A percentile compares a stretch with the other conserved stretches of the same genome.
Conservation (phyloP, 2,329 filamentous ascomycete species). For the Kalmusia sp. region DNA sequence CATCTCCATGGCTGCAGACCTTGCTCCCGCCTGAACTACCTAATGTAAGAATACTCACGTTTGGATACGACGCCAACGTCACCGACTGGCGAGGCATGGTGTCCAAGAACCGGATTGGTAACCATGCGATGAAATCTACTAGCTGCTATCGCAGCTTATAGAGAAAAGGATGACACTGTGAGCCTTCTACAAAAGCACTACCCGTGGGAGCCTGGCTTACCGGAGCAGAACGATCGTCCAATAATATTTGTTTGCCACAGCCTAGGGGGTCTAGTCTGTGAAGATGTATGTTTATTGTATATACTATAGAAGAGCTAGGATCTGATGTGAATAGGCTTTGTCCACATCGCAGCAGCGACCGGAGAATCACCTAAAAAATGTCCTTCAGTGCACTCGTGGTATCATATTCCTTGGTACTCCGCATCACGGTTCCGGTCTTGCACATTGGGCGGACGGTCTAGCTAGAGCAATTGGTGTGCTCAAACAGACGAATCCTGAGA, state of each 20-base stretch:
- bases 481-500: slow-evolving; percentile 34
- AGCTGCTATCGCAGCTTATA: slow-evolving; percentile 20
- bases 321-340: slow-evolving; percentile 8
- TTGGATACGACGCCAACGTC: slow-evolving; percentile 26
- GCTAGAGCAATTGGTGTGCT: slow-evolving; percentile 35
- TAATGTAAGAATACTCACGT: slow-evolving; percentile 18
- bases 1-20: slow-evolving; percentile 12
- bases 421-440: slow-evolving; percentile 40
- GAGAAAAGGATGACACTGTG: slow-evolving; percentile 12
- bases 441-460: slow-evolving; percentile 37
- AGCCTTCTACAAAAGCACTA: too few species aligned
- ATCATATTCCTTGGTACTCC: slow-evolving; percentile 49
- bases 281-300: slow-evolving; percentile 26
- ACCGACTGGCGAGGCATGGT: slow-evolving; percentile 29
- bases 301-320: background rate
- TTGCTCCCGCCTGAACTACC: slow-evolving; percentile 10
- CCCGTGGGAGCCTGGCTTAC: too few species aligned
- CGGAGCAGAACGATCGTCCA: slow-evolving; percentile 28
- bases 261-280: slow-evolving; percentile 36
- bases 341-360: slow-evolving; percentile 12
- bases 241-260: slow-evolving; percentile 42
- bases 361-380: slow-evolving; percentile 28
- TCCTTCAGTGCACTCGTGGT: slow-evolving; percentile 33
- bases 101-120: slow-evolving; percentile 32
- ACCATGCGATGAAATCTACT: slow-evolving; percentile 42